A percentile compares a stretch with the other conserved stretches of the same genome.
These are phyloP conservation scores for Trichoderma aggressivum DNA, from an alignment of 2,329 filamentous ascomycete genomes.

Conservation along the genomic window DNA sequence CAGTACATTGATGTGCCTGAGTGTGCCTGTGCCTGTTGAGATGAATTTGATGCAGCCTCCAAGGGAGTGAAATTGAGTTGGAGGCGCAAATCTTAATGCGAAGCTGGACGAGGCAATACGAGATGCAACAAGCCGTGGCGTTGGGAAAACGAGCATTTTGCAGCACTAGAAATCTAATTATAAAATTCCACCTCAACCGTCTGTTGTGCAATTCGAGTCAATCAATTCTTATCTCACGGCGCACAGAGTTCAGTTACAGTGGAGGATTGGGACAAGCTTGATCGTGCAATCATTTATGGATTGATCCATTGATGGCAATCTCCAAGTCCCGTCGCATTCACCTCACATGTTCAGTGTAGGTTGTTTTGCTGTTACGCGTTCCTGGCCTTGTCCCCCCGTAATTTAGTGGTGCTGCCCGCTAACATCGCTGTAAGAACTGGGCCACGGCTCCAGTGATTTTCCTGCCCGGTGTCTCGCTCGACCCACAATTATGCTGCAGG, in stretches of 20 bases:
- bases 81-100: neutral
- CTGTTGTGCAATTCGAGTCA: neutral
- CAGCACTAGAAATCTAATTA: neutral
- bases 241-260: neutral
- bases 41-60: neutral
- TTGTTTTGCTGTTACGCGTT: neutral
- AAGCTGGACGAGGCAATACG: neutral
- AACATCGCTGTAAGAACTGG: neutral
- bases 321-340: neutral
- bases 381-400: neutral
- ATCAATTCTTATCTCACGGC: neutral
- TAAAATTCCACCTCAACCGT: neutral
- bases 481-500: neutral
- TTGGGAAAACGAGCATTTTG: neutral
- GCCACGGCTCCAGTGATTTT: neutral
- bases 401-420: neutral
- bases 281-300: neutral
- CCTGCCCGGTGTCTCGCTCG: neutral
- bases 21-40: neutral
- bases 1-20: neutral
- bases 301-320: neutral
- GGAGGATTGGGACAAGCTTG: neutral
- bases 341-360: too few relatives aligned
- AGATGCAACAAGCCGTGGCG: neutral
- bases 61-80: neutral